Evolutionary conservation across 2,329 filamentous ascomycete genomes (phyloP).

Genomic region (Ilyonectria sp.): DNA sequence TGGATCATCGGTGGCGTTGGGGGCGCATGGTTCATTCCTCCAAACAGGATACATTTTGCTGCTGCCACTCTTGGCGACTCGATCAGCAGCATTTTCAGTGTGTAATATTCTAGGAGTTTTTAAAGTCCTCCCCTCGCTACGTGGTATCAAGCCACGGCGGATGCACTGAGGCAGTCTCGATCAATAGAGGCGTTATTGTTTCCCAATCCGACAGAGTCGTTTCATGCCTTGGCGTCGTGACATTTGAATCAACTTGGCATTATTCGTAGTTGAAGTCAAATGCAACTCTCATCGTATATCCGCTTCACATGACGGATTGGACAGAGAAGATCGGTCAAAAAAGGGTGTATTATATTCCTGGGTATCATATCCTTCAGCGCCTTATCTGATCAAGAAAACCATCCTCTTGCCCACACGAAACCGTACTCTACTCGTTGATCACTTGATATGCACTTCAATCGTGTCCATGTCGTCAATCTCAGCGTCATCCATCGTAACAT

Average conservation of each 20-base stretch:
- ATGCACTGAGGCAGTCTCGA: constrained; percentile 8
- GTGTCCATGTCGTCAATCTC: constrained; percentile 83
- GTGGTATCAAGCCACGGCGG: constrained; percentile 21
- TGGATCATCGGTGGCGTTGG: constrained; percentile 35
- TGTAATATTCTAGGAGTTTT: constrained; percentile 23
- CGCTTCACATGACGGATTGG: neutral
- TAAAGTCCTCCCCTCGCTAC: constrained; percentile 3
- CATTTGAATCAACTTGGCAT: neutral
- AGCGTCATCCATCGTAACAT: constrained; percentile 73
- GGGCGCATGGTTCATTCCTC: constrained; percentile 34
- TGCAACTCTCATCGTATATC: neutral
- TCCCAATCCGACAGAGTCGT: neutral
- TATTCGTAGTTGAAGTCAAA: neutral
- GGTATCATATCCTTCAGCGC: constrained; percentile 49
- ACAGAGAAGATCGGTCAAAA: neutral
- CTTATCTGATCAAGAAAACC: constrained; percentile 6
- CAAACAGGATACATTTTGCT: constrained; percentile 19
- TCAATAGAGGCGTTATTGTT: constrained; percentile 21
- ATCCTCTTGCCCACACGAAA: constrained; percentile 3
- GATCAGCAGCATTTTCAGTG: constrained; percentile 23
- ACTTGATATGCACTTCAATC: constrained; percentile 80
- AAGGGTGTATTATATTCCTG: constrained; percentile 37
- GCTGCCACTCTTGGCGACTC: constrained; percentile 23
- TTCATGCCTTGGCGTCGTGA: neutral
- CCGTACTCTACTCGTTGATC: constrained; percentile 30